Percentiles rank a stretch among this genome's conserved stretches.
Conservation (phyloP, 352 stramenopile genomes). For the Globisporangium solare region DNA sequence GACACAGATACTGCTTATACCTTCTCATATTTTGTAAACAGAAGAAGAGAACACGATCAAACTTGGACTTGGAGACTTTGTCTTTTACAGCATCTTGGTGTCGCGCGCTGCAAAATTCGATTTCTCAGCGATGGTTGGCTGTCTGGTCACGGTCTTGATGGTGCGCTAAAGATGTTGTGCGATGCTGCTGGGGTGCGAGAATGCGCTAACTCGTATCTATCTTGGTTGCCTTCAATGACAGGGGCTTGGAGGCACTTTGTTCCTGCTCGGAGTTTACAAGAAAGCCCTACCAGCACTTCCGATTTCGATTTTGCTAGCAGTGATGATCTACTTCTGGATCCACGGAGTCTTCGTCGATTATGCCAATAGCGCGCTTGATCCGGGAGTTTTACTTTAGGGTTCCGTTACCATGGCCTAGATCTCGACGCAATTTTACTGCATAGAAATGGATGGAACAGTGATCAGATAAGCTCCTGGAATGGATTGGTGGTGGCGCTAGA, state of each 20-base stretch:
- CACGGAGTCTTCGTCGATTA: conserved; percentile 68
- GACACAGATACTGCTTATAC: background rate
- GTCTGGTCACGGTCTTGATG: conserved; percentile 92
- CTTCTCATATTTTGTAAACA: conserved; percentile 11
- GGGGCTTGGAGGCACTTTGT: conserved; percentile 92
- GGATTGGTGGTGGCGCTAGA: conserved; percentile 16
- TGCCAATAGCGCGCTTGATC: conserved; percentile 31
- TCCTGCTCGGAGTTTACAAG: conserved; percentile 94
- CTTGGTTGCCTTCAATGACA: conserved; percentile 15
- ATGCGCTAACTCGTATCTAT: conserved; percentile 10
- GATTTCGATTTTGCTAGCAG: conserved; percentile 88
- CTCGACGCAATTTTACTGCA: background rate
- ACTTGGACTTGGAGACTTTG: conserved; percentile 97
- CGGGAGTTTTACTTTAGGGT: conserved; percentile 22
- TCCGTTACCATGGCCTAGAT: conserved; percentile 3
- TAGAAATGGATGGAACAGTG: conserved; percentile 10
- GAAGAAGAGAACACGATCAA: conserved; percentile 88
- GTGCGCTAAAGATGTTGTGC: conserved; percentile 21
- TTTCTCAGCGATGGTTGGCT: conserved; percentile 93
- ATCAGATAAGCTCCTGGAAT: conserved; percentile 3
- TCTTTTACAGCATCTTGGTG: conserved; percentile 99
- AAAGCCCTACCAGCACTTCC: conserved; percentile 95
- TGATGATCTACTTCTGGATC: conserved; percentile 82
- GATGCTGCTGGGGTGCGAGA: too few relatives aligned
- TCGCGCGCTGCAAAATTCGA: conserved; percentile 94